Percentiles rank a stretch among this genome's conserved stretches.
These are phyloP conservation scores for Geotrichum citri-aurantii DNA, from an alignment of 1,139 yeast species.

Conservation along the genomic window DNA sequence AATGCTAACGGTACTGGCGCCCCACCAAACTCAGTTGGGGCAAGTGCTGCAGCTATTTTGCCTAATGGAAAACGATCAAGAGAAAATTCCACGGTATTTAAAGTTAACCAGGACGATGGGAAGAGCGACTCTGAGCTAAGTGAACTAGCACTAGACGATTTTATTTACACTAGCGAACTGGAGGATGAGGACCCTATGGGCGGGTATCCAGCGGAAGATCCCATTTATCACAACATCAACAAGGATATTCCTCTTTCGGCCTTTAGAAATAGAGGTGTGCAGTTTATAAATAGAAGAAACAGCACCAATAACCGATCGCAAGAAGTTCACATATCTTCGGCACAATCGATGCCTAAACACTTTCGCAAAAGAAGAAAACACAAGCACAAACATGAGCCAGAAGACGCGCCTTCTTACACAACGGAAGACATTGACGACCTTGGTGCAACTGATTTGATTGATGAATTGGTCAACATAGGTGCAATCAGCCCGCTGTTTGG, in stretches of 20 bases:
- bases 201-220: slow-evolving; percentile 29
- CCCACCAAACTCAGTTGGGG: slow-evolving; percentile 1
- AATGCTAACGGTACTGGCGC: slow-evolving; percentile 17
- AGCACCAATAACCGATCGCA: slow-evolving; percentile 1
- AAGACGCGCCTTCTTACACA: neutral
- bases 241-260: slow-evolving; percentile 80
- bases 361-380: slow-evolving; percentile 13
- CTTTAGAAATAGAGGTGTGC: slow-evolving; percentile 35
- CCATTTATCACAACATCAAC: slow-evolving; percentile 28
- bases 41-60: neutral
- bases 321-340: slow-evolving; percentile 9
- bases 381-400: neutral
- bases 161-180: slow-evolving; percentile 79
- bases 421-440: slow-evolving; percentile 7
- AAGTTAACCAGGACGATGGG: slow-evolving; percentile 16
- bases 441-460: slow-evolving; percentile 30
- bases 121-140: slow-evolving; percentile 44
- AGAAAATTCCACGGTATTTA: neutral
- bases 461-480: slow-evolving; percentile 36
- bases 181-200: slow-evolving; percentile 55
- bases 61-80: slow-evolving; percentile 3
- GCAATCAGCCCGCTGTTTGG: slow-evolving; percentile 36
- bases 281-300: slow-evolving; percentile 6
- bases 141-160: slow-evolving; percentile 76
- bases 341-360: slow-evolving; percentile 8